Conservation (phyloP, 192 early-diverging fungal genomes). For the Coemansia sp. region DNA sequence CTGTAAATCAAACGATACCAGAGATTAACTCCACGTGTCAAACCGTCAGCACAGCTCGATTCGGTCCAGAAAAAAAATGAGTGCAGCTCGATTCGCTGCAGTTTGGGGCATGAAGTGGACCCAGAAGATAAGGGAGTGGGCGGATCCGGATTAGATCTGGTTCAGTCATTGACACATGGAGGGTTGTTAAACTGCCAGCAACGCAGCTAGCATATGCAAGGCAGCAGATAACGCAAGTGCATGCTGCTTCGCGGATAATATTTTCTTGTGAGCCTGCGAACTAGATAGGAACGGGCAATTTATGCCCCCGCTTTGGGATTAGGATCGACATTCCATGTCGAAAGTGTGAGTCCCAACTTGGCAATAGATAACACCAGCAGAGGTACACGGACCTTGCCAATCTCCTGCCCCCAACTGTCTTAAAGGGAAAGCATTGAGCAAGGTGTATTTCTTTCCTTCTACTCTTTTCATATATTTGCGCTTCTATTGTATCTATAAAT, state of each 20-base stretch:
- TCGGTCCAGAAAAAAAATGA: not conserved
- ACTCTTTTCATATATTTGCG: not conserved
- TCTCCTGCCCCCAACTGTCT: not conserved
- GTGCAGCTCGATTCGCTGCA: not conserved
- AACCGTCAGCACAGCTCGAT: not conserved
- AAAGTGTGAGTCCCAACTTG: too few species aligned
- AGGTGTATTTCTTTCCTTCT: not conserved
- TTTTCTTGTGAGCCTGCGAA: not conserved
- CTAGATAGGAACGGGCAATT: not conserved
- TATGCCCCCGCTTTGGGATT: not conserved
- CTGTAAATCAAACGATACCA: not conserved
- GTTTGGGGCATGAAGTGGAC: not conserved
- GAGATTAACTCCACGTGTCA: conserved; percentile 6
- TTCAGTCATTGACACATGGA: conserved; percentile 1
- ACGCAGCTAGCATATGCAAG: not conserved
- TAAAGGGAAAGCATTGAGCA: not conserved
- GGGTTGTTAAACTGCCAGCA: conserved; percentile 8
- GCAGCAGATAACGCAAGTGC: not conserved
- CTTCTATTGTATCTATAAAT: not conserved
- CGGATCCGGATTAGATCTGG: not conserved
- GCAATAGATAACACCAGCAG: not conserved
- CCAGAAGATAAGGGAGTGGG: not conserved
- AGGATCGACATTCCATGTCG: not conserved
- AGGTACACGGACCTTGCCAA: not conserved
- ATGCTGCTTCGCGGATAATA: not conserved